Percentiles rank a stretch among this genome's conserved stretches.
phyloP scores from a whole-genome alignment of 1,284 basidiomycete species.

The Tilletia setariae region DNA sequence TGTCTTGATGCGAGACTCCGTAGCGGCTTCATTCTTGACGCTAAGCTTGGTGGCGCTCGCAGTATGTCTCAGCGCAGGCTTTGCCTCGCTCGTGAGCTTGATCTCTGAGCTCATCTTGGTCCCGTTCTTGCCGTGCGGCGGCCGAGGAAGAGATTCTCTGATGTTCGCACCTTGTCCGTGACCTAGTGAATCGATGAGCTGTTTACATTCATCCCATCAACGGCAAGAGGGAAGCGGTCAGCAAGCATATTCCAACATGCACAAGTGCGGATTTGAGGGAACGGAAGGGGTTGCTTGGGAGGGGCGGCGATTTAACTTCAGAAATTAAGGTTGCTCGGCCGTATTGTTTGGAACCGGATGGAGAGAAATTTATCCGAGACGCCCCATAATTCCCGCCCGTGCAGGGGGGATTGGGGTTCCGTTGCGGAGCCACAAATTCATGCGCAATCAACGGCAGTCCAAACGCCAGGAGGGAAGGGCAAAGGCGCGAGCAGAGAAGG shows the following conservation, averaged over 20 bases:
- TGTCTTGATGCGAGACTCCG: background rate
- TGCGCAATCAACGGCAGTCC: too few relatives aligned
- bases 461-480: too few relatives aligned
- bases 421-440: too few relatives aligned
- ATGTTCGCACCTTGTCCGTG: background rate
- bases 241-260: background rate
- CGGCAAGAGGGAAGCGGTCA: background rate
- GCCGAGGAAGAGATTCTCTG: background rate
- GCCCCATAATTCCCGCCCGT: too few relatives aligned
- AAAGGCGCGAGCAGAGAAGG: too few relatives aligned
- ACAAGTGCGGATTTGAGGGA: background rate
- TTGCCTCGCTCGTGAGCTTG: background rate
- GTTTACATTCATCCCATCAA: background rate
- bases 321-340: too few relatives aligned
- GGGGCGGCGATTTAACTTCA: background rate
- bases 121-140: constrained; percentile 9
- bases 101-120: background rate
- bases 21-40: too few relatives aligned
- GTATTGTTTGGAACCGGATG: too few relatives aligned
- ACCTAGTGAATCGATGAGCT: constrained; percentile 14
- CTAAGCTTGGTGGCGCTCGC: too few relatives aligned
- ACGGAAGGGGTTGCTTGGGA: background rate
- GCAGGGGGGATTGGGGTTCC: too few relatives aligned
- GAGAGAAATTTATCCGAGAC: too few relatives aligned
- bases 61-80: too few relatives aligned